Conservation (phyloP, 2,329 filamentous ascomycete species). For the Helotiales sp. region DNA sequence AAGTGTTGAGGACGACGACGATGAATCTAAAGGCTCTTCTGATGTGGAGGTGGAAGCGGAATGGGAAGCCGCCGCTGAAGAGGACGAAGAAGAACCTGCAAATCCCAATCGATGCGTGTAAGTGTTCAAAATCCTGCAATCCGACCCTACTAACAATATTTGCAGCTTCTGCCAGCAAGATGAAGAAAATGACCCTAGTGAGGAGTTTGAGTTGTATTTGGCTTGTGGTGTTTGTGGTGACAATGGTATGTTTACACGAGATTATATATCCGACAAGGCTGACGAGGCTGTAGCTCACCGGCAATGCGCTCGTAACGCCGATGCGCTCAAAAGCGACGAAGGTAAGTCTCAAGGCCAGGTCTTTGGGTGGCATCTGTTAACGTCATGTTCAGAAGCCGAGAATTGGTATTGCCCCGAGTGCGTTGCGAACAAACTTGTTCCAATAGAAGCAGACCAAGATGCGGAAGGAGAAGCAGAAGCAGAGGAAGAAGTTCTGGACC, state of each 20-base stretch:
- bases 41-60: slow-evolving; percentile 60
- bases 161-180: slow-evolving; percentile 79
- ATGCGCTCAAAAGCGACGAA: slow-evolving; percentile 60
- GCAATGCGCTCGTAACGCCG: slow-evolving; percentile 79
- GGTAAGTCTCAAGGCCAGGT: slow-evolving; percentile 50
- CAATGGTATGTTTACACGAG: slow-evolving; percentile 64
- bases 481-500: slow-evolving; percentile 32
- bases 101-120: slow-evolving; percentile 65
- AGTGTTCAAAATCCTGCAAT: slow-evolving; percentile 36
- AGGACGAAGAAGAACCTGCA: slow-evolving; percentile 53
- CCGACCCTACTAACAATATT: slow-evolving; percentile 29
- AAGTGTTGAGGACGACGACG: slow-evolving; percentile 41
- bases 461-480: slow-evolving; percentile 24
- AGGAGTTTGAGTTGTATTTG: slow-evolving; percentile 79
- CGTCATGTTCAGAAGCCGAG: slow-evolving; percentile 46
- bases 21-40: slow-evolving; percentile 56
- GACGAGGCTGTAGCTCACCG: slow-evolving; percentile 72
- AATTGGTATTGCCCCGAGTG: slow-evolving; percentile 62
- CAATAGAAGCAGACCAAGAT: slow-evolving; percentile 31
- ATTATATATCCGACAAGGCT: slow-evolving; percentile 35
- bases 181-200: slow-evolving; percentile 79
- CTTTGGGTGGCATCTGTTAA: slow-evolving; percentile 6
- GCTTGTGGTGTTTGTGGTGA: slow-evolving; percentile 77
- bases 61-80: slow-evolving; percentile 52
- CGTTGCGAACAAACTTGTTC: slow-evolving; percentile 47